Percentiles rank a stretch among this genome's conserved stretches.
phyloP scores from a whole-genome alignment of 2,329 filamentous ascomycete species.

The Alternaria incomplexa region DNA sequence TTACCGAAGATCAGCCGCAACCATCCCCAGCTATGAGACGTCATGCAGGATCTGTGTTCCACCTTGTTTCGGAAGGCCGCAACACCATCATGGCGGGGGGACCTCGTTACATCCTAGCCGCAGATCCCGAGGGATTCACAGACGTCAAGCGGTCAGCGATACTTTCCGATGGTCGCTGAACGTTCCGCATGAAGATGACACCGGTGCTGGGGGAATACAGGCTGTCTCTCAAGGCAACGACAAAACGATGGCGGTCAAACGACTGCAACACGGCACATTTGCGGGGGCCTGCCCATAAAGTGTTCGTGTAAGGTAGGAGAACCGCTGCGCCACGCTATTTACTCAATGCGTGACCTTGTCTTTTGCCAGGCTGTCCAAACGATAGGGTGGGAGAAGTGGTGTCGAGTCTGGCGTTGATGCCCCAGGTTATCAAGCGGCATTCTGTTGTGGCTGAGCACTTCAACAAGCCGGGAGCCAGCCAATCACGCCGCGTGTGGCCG shows the following conservation, averaged over 20 bases:
- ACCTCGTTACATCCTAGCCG: conserved; percentile 13
- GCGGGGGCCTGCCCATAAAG: conserved; percentile 23
- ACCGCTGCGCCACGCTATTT: conserved; percentile 32
- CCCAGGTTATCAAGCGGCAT: conserved; percentile 10
- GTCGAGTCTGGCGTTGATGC: conserved; percentile 16
- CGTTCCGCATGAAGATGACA: conserved; percentile 18
- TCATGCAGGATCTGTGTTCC: conserved; percentile 16
- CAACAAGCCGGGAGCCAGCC: conserved; percentile 1
- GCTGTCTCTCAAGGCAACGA: conserved; percentile 38
- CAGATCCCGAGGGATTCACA: conserved; percentile 12
- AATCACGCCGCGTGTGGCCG: conserved; percentile 29
- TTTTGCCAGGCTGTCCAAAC: conserved; percentile 5
- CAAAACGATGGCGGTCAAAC: conserved; percentile 23
- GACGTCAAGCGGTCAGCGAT: background rate
- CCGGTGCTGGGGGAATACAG: conserved; percentile 21
- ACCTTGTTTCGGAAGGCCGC: conserved; percentile 34
- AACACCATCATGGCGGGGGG: conserved; percentile 15
- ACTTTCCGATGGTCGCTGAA: conserved; percentile 12
- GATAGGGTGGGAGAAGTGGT: conserved; percentile 26
- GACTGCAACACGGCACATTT: conserved; percentile 6
- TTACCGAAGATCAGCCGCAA: background rate
- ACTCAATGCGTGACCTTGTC: conserved; percentile 23
- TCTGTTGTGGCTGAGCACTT: conserved; percentile 19
- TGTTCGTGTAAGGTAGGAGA: conserved; percentile 11
- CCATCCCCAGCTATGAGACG: conserved; percentile 20